Evolutionary conservation across 768 basidiomycete genomes (phyloP).

Genomic region (Stropharia rugosoannulata): DNA sequence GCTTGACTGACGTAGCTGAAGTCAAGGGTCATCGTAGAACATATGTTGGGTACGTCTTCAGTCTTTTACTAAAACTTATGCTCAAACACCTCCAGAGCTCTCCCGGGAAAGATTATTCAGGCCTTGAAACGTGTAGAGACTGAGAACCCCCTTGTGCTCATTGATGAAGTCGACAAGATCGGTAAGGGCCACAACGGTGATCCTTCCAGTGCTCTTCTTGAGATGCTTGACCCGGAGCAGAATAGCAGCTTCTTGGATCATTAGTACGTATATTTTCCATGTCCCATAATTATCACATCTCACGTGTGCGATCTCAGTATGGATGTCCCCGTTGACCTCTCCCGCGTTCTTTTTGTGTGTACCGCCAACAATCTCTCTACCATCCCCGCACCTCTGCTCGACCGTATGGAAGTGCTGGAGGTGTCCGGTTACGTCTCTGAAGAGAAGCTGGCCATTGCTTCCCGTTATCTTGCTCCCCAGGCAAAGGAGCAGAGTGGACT

Average conservation of each 20-base stretch:
- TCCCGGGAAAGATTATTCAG: conserved; percentile 95
- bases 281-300: conserved; percentile 1
- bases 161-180: conserved; percentile 97
- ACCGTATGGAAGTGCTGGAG: conserved; percentile 96
- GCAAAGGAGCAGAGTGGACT: conserved; percentile 91
- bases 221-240: conserved; percentile 95
- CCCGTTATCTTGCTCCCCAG: conserved; percentile 87
- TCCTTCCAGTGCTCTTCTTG: conserved; percentile 85
- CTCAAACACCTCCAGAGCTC: conserved; percentile 47
- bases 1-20: conserved; percentile 96
- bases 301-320: conserved; percentile 51
- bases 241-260: conserved; percentile 94
- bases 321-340: conserved; percentile 96
- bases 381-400: conserved; percentile 90
- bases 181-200: conserved; percentile 90
- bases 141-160: conserved; percentile 91
- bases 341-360: conserved; percentile 95
- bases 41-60: conserved; percentile 76
- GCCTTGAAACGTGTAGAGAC: conserved; percentile 91
- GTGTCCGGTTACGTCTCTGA: conserved; percentile 94
- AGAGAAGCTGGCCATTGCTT: conserved; percentile 88
- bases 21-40: conserved; percentile 98
- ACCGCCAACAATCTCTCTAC: conserved; percentile 94
- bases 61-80: conserved; percentile 1
- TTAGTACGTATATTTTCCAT: conserved; percentile 59